Evolutionary conservation across 495 filamentous ascomycete species (phyloP).

Genomic region (Pyronema domesticum): DNA sequence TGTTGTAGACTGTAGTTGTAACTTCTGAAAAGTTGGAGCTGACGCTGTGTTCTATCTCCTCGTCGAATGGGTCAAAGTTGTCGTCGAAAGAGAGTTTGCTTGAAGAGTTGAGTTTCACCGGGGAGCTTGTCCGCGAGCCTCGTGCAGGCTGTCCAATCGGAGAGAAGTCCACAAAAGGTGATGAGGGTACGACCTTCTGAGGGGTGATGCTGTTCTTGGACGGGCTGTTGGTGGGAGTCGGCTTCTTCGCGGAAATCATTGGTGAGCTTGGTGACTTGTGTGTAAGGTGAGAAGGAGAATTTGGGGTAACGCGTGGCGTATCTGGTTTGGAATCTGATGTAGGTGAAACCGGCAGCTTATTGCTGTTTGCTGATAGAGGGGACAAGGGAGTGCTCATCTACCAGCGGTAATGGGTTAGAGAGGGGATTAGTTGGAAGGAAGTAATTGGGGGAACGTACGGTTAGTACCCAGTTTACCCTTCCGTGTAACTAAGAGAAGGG

Average conservation of each 20-base stretch:
- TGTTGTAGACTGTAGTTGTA: constrained; percentile 7
- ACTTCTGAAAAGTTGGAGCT: constrained; percentile 23
- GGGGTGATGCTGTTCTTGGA: no score
- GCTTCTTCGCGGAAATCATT: constrained; percentile 26
- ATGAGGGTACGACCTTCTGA: not conserved
- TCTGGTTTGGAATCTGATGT: not conserved
- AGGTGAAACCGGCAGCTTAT: not conserved
- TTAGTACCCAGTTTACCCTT: not conserved
- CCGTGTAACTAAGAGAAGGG: not conserved
- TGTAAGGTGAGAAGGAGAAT: not conserved
- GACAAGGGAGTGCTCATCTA: constrained; percentile 2
- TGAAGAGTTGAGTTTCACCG: not conserved
- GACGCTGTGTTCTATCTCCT: constrained; percentile 16
- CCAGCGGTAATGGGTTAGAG: not conserved
- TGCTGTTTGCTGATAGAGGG: not conserved
- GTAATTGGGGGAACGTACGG: not conserved
- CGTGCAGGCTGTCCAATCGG: not conserved
- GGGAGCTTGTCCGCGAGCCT: not conserved
- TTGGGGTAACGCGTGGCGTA: not conserved
- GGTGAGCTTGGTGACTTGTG: not conserved
- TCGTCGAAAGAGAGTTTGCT: not conserved
- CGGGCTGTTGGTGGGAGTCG: constrained; percentile 17
- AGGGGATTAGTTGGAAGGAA: not conserved
- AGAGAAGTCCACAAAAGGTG: constrained; percentile 3
- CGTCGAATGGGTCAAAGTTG: not conserved